Evolutionary conservation across 2,329 filamentous ascomycete genomes (phyloP).

Genomic region (Dryadomyces sulphureus): DNA sequence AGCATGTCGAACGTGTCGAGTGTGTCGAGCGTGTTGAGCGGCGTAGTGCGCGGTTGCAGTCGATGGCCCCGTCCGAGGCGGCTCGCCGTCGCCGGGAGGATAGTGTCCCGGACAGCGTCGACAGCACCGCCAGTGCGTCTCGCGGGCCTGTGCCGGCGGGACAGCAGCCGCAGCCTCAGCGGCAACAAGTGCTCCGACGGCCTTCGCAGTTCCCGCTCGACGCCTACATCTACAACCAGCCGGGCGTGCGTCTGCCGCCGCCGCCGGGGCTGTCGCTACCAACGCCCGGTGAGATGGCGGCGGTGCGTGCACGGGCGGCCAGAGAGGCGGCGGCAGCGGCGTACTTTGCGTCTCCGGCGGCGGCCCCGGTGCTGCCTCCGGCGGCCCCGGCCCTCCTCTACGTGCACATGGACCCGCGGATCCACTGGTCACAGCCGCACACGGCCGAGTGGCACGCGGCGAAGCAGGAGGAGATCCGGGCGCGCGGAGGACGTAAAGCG

Average conservation of each 20-base stretch:
- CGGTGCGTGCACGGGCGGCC: neutral
- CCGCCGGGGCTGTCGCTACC: constrained; percentile 10
- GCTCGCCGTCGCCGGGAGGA: neutral
- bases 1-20: too few relatives aligned
- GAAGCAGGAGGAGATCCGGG: constrained; percentile 34
- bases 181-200: too few relatives aligned
- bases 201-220: constrained; percentile 10
- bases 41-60: too few relatives aligned
- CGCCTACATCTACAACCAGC: constrained; percentile 15
- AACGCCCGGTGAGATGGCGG: constrained; percentile 5
- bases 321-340: neutral
- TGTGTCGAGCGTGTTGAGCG: too few relatives aligned
- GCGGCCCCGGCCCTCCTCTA: too few relatives aligned
- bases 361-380: too few relatives aligned
- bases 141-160: neutral
- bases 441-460: constrained; percentile 28
- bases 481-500: constrained; percentile 32
- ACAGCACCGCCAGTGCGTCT: neutral
- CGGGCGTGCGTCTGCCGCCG: constrained; percentile 6
- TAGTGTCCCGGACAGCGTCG: neutral
- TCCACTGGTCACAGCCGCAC: constrained; percentile 29
- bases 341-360: too few relatives aligned
- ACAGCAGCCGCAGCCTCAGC: neutral
- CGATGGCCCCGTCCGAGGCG: neutral
- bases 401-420: constrained; percentile 33